Evolutionary conservation across 441 rosid genomes (phyloP), one percentile per base, ranked within the genome.

Genomic region (Isatis lusitanica): DNA sequence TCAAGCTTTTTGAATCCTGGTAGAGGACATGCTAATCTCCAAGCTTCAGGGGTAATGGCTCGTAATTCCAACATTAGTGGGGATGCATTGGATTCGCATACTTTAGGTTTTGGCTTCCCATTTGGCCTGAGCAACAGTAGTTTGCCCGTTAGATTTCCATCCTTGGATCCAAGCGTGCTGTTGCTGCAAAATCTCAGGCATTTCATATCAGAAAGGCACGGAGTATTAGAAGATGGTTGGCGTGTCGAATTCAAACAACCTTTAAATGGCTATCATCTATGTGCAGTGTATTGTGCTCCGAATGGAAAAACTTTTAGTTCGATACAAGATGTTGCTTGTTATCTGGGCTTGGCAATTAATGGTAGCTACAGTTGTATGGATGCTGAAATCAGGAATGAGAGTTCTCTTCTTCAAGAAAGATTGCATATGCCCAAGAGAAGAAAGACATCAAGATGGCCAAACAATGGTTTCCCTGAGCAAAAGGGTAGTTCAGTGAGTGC

Each of bases 221-320:
- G 97, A 61, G 82, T 80, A 65, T 82, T 92, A 61, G 97, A 85
- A 71, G 94, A 90, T 75, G 98, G 96, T 52, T 90, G 97, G 97
- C 84, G 46, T 44, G 94, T 88, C 30, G 94, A 94, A 79, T 79
- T 89, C 73, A 88, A 80, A 76, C 91, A 79, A 66, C 83, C 90
- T 46, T 33, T 64, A 31, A 60, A 82, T 75, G 80, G 79, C 80
- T 77, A 81, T 85, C 89, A 84, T 64, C 70, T 74, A 18, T 84
- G 74, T 85, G 84, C 85, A 63, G 85, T 86, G 70, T 94, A 90
- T 76, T 83, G 88, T 76, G 87, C 94, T 77, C 98, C 96, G 31
- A 92, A 85, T 84, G 97, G 97, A 60, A 87, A 81, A 82, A 84
- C 82, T 30, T 94, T 94, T 86, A 85, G 84, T 78, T 87, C 97